Conservation (phyloP, 768 basidiomycete species). For the Leccinum rimulosum region DNA sequence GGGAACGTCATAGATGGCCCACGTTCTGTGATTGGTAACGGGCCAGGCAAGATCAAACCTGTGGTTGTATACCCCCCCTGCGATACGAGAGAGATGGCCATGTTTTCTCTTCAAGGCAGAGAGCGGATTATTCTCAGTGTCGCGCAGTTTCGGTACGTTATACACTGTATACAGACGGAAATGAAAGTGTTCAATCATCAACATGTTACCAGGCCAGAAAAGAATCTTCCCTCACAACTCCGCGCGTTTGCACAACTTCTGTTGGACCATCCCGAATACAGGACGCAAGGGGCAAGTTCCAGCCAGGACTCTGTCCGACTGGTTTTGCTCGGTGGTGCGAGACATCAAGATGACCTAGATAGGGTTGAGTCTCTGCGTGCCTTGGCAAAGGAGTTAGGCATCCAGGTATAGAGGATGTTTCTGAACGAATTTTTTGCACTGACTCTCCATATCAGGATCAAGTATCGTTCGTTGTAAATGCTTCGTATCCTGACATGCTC, state of each 20-base stretch:
- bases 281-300: constrained; percentile 11
- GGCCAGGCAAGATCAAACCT: constrained; percentile 6
- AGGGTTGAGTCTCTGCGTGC: constrained; percentile 61
- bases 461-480: constrained; percentile 82
- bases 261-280: constrained; percentile 56
- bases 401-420: constrained; percentile 50
- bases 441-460: constrained; percentile 45
- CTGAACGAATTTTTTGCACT: background rate
- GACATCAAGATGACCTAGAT: constrained; percentile 71
- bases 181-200: background rate
- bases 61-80: constrained; percentile 88
- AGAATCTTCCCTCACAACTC: constrained; percentile 84
- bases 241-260: constrained; percentile 63
- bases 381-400: constrained; percentile 58
- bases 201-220: constrained; percentile 72
- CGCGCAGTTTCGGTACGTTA: constrained; percentile 83
- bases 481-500: constrained; percentile 69
- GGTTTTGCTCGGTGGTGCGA: constrained; percentile 79
- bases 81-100: constrained; percentile 70
- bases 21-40: background rate
- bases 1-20: background rate
- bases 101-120: constrained; percentile 51
- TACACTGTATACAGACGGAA: background rate
- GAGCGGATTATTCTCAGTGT: constrained; percentile 76
- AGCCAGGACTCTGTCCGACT: constrained; percentile 45